Evolutionary conservation across 192 early-diverging fungal genomes (phyloP), one percentile per base, ranked within the genome.

Genomic region (Backusella liffmaniae): DNA sequence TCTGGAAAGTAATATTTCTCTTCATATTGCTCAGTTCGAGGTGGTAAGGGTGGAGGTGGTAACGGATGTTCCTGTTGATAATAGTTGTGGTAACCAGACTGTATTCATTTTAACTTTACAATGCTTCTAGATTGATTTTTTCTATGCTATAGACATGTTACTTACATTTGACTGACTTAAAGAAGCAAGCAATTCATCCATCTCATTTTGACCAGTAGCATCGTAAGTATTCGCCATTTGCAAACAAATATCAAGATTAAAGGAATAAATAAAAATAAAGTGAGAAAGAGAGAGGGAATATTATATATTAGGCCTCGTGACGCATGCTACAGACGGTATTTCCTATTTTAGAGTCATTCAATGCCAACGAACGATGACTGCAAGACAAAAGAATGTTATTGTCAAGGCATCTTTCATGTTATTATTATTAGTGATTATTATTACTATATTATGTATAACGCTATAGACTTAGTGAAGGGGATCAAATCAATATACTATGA

Each of bases 1-100:
- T 62, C 56, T 62, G 56, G 56, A 62, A 62, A 62, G 9, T 62
- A 62, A 29, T 62, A 62, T 12, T 62, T 62, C 26, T 62, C 56
- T 62, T 62, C 56, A 29, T 62, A 62, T 10, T 29, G 56, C 26
- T 62, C 56, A 29, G 56, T 62, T 26, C 56, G 56, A 29, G 23
- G 23, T 12, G 56, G 56, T 62, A 29, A 29, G 3, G 56, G 56
- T 1, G 56, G 56, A 4, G 56, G 56, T 13, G 56, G 56, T 13
- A 62, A 62, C 4, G 56, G 56, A 13, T 62, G 53, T 62, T 62
- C 56, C 12, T 62, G 56, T 29, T 62, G 56, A 29, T 62, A 62
- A 12, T 62, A 62, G 10, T 62, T 29, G 23, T 62, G 23, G 12
- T 62, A 62, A n/a, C 56, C 56, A 62, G 56, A 62, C 56, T 62